Conservation (phyloP, 2,329 filamentous ascomycete genomes). For the Chrysoporthe deuterocubensis region DNA sequence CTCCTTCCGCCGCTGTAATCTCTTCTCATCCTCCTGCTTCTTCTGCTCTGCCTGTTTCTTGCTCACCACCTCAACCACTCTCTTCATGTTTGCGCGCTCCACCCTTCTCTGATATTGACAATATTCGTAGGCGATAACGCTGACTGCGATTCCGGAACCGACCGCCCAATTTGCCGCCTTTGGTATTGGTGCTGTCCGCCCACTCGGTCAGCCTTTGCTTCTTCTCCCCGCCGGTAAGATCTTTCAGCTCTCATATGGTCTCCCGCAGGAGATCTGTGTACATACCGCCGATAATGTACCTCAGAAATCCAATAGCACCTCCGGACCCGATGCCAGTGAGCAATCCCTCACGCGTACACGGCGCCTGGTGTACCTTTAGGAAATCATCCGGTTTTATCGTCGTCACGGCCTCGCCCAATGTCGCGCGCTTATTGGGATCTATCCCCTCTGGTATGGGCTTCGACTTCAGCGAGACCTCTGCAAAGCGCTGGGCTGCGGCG, state of each 20-base stretch:
- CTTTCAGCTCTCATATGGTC: neutral
- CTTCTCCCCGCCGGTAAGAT: neutral
- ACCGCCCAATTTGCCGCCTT: slow-evolving; percentile 86
- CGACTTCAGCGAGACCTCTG: slow-evolving; percentile 30
- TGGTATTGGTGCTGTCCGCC: slow-evolving; percentile 54
- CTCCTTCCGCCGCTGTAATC: slow-evolving; percentile 39
- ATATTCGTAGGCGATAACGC: slow-evolving; percentile 79
- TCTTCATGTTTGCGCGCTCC: slow-evolving; percentile 82
- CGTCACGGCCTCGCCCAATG: slow-evolving; percentile 66
- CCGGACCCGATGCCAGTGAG: slow-evolving; percentile 83
- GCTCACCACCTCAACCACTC: slow-evolving; percentile 82
- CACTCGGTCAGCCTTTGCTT: neutral
- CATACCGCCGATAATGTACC: slow-evolving; percentile 75
- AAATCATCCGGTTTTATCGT: slow-evolving; percentile 73
- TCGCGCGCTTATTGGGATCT: slow-evolving; percentile 34
- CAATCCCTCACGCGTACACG: slow-evolving; percentile 82
- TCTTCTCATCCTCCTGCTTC: slow-evolving; percentile 54
- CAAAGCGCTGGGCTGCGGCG: slow-evolving; percentile 28
- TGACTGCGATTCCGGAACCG: slow-evolving; percentile 70
- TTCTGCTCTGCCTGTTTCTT: slow-evolving; percentile 67
- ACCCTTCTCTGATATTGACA: slow-evolving; percentile 75
- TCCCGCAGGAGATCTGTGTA: neutral
- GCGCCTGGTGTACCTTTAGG: slow-evolving; percentile 72
- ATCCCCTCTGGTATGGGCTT: slow-evolving; percentile 25
- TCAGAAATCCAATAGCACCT: slow-evolving; percentile 73